Evolutionary conservation across 2,329 filamentous ascomycete species (phyloP).

Genomic region (Ramichloridium luteum): DNA sequence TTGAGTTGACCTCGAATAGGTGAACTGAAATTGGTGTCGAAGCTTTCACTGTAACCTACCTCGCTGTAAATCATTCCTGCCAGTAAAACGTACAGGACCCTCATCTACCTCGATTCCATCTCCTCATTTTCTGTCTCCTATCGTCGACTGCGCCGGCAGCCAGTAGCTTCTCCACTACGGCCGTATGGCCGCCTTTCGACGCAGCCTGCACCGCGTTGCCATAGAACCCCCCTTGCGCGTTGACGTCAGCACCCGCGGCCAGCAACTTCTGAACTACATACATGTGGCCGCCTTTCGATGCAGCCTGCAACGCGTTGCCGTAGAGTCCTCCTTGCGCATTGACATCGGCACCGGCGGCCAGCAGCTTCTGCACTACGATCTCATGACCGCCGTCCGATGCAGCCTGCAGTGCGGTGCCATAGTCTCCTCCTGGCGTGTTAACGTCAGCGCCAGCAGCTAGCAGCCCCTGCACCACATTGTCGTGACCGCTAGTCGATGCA

Average conservation of each 20-base stretch:
- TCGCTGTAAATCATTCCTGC: no score
- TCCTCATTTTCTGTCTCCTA: background rate
- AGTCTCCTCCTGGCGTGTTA: constrained; percentile 12
- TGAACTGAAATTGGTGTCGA: no score
- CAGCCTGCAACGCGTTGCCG: constrained; percentile 13
- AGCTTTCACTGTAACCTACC: no score
- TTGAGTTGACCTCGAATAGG: no score
- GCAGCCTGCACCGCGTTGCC: constrained; percentile 7
- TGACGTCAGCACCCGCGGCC: constrained; percentile 3
- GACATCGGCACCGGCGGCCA: constrained; percentile 12
- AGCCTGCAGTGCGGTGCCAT: constrained; percentile 11
- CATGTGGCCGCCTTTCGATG: constrained; percentile 10
- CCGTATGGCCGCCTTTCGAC: constrained; percentile 1
- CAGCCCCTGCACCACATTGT: constrained; percentile 9
- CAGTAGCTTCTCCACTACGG: constrained; percentile 5
- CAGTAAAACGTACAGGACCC: no score
- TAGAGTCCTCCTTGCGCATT: constrained; percentile 13
- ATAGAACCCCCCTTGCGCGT: constrained; percentile 2
- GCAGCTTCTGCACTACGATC: constrained; percentile 8
- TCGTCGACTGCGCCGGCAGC: constrained; percentile 2
- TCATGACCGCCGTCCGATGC: constrained; percentile 11
- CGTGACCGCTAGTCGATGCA: constrained; percentile 11
- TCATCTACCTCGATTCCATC: no score
- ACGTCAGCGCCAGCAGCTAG: constrained; percentile 10
- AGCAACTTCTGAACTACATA: constrained; percentile 14